Conservation (phyloP, 768 basidiomycete genomes). For the Imleria badia region DNA sequence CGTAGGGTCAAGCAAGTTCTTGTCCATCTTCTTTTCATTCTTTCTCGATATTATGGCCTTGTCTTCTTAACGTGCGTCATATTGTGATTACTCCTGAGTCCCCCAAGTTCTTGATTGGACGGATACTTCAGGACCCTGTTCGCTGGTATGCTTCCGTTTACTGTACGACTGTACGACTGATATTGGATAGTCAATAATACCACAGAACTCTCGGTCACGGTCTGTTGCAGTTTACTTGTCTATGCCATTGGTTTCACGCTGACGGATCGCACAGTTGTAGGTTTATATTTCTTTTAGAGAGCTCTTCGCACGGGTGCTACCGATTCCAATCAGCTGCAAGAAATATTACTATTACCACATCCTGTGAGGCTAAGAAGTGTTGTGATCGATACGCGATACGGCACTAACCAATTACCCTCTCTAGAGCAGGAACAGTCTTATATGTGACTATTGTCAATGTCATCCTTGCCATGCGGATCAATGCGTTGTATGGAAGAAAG, state of each 20-base stretch:
- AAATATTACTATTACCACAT: constrained; percentile 21
- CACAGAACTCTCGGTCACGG: constrained; percentile 16
- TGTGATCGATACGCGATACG: too few species aligned
- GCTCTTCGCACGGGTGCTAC: not conserved
- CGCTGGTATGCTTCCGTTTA: constrained; percentile 6
- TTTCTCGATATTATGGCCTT: constrained; percentile 26
- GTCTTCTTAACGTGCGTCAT: constrained; percentile 19
- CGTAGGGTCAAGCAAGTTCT: constrained; percentile 6
- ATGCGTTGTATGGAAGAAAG: constrained; percentile 13
- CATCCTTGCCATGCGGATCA: constrained; percentile 19
- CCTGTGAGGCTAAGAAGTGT: constrained; percentile 11
- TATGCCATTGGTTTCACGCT: not conserved
- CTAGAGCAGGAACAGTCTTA: constrained; percentile 20
- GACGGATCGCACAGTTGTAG: constrained; percentile 16
- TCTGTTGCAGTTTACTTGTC: constrained; percentile 2
- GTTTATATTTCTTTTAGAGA: not conserved
- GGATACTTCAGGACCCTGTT: constrained; percentile 14
- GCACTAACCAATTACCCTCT: not conserved
- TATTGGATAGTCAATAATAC: constrained; percentile 17
- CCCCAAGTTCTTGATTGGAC: not conserved
- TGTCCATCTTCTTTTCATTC: constrained; percentile 19
- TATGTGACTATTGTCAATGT: constrained; percentile 22
- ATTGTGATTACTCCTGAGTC: not conserved
- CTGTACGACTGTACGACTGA: not conserved
- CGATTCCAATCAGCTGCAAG: constrained; percentile 15